These are phyloP conservation scores for Amoebophrya sp. DNA, from an alignment of 169 alveolate species.

Conservation along the genomic window DNA sequence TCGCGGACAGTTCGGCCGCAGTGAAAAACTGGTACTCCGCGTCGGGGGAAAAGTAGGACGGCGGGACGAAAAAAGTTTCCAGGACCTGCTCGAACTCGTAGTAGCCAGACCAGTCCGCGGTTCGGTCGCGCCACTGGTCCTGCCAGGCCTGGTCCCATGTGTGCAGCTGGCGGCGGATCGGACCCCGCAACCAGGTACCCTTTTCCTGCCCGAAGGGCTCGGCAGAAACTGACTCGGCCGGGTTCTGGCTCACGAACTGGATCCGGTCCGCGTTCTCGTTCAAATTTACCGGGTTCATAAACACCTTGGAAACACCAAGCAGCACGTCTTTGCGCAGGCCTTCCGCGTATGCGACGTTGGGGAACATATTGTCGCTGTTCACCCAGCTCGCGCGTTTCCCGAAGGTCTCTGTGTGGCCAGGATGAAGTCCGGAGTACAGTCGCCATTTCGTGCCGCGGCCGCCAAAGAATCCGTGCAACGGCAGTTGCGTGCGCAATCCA, in stretches of 20 bases:
- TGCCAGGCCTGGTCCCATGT: neutral
- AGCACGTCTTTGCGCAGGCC: conserved; percentile 12
- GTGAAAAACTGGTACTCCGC: neutral
- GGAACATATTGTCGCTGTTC: neutral
- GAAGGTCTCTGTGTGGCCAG: neutral
- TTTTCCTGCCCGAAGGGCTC: neutral
- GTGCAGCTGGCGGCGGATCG: neutral
- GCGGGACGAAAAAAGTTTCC: neutral
- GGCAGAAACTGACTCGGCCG: neutral
- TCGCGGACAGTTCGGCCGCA: neutral
- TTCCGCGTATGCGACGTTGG: neutral
- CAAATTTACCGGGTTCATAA: neutral
- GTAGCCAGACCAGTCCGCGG: neutral
- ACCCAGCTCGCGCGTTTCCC: neutral
- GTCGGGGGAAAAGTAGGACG: neutral
- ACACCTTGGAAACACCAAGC: neutral
- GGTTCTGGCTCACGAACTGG: neutral
- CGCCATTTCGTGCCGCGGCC: neutral
- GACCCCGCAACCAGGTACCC: neutral
- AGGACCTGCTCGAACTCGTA: conserved; percentile 14
- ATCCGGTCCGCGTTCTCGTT: neutral
- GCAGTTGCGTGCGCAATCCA: neutral
- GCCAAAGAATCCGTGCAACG: neutral
- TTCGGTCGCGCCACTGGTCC: neutral
- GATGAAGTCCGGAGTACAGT: neutral